Base-by-base conservation (phyloP, 1,284 basidiomycete species). In the Naganishia cerealis region DNA sequence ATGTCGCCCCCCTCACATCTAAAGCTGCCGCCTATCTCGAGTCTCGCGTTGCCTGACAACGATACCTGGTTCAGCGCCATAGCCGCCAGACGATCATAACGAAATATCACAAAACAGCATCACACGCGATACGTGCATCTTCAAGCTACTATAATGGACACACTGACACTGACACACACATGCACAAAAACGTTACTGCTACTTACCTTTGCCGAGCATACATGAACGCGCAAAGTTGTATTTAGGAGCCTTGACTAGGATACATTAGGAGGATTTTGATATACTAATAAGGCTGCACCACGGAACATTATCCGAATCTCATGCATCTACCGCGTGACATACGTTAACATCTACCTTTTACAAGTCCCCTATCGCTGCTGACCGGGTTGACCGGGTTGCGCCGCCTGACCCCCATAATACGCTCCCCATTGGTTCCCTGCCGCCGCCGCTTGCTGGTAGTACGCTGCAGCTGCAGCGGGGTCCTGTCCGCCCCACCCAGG, bases 361-460 rank as follows among this genome's bases (percentile, higher is more conserved):
- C 18, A 36, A 26, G 1, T 53, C 10, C 33, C 29, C 39, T 63
- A 50, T 54, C 59, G 33, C 26, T 62, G 59, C 13, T 63, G 50
- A 24, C 46, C 61, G 24, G 46, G 46, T 24, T 50, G 46, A 9
- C 46, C 46, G 24, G 46, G 9, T 24, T 42, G 40, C 46, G 53
- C 50, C 18, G 61, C 50, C 50, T 70, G 69, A 38, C 69, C 69
- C 4, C 69, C 69, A 39, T 70, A 70, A 40, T 70, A 70, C 4
- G 66, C 54, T 2, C 69, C 69, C 69, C 69, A 70, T 33, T 70
- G 69, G 50, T 52, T 61, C 1, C 61, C 61, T n/a, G 65, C 68
- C 2, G 39, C 58, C 15, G 57, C 57, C 29, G 62, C 53, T 24
- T 55, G 61, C 29, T 67, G 65, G 29, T 67, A 70, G 38, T 55